Evolutionary conservation across 192 early-diverging fungal species (phyloP).

Genomic region (Linnemannia exigua): DNA sequence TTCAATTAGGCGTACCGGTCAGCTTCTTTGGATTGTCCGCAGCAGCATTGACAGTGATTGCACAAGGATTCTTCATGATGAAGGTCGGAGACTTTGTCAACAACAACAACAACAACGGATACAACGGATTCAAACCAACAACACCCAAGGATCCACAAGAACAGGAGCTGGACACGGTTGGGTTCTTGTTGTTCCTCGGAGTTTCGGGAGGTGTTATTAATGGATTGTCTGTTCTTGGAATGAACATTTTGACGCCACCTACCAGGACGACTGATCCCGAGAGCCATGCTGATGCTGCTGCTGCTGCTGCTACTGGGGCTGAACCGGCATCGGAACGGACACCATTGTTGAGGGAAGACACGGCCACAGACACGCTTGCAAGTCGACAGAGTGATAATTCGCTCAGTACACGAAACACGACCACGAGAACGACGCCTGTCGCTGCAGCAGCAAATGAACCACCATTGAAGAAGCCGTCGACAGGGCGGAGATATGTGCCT

Average conservation of each 20-base stretch:
- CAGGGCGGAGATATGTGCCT: neutral
- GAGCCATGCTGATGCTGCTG: neutral
- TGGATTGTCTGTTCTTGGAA: conserved; percentile 3
- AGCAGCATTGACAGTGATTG: conserved; percentile 18
- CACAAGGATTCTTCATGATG: conserved; percentile 34
- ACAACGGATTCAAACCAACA: neutral
- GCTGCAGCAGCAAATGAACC: neutral
- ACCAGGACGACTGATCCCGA: neutral
- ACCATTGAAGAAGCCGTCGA: neutral
- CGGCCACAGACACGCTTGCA: neutral
- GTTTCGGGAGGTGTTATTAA: conserved; percentile 29
- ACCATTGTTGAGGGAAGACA: conserved; percentile 18
- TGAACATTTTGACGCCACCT: conserved; percentile 25
- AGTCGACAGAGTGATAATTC: neutral
- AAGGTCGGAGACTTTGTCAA: neutral
- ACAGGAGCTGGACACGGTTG: conserved; percentile 23
- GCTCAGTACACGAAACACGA: neutral
- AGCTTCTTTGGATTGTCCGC: conserved; percentile 53
- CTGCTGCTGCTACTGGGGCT: neutral
- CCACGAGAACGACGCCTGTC: neutral
- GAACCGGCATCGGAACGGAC: neutral
- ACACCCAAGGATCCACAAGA: neutral
- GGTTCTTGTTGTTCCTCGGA: conserved; percentile 41
- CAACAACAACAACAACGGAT: conserved; percentile 4
- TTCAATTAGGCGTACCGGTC: conserved; percentile 33